Evolutionary conservation across 2,329 filamentous ascomycete species (phyloP).

Genomic region (Calonectria honghensis): DNA sequence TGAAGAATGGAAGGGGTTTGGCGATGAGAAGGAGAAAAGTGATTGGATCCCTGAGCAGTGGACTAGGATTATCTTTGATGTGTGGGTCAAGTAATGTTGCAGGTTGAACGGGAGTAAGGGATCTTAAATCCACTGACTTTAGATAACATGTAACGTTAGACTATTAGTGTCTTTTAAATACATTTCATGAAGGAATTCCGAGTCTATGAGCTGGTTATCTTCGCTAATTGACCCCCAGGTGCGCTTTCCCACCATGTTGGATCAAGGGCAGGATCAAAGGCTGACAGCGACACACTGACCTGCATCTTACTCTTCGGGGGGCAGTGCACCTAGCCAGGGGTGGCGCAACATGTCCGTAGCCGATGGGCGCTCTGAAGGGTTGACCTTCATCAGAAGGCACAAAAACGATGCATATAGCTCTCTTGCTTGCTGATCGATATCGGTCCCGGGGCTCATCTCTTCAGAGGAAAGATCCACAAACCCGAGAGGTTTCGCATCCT

Average conservation of each 20-base stretch:
- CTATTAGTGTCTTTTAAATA: not conserved
- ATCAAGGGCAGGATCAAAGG: not conserved
- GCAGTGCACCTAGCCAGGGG: not conserved
- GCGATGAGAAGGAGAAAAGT: not conserved
- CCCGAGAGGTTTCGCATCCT: not conserved
- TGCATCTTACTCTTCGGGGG: not conserved
- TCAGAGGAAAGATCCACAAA: not conserved
- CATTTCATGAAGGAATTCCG: not conserved
- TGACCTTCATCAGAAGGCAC: not conserved
- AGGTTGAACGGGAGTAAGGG: not conserved
- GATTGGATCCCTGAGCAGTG: not conserved
- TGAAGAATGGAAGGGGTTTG: not conserved
- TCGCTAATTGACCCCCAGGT: not conserved
- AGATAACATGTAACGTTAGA: not conserved
- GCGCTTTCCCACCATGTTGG: not conserved
- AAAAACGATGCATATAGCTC: not conserved
- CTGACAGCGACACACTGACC: not conserved
- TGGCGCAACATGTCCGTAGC: not conserved
- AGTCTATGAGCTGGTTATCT: not conserved
- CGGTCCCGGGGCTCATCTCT: not conserved
- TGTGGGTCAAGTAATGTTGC: not conserved
- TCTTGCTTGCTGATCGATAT: not conserved
- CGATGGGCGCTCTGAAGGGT: not conserved
- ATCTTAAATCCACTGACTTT: not conserved
- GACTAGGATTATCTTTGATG: not conserved